Evolutionary conservation across 371 early-diverging fungal species (phyloP).

Genomic region (Apophysomyces sp.): DNA sequence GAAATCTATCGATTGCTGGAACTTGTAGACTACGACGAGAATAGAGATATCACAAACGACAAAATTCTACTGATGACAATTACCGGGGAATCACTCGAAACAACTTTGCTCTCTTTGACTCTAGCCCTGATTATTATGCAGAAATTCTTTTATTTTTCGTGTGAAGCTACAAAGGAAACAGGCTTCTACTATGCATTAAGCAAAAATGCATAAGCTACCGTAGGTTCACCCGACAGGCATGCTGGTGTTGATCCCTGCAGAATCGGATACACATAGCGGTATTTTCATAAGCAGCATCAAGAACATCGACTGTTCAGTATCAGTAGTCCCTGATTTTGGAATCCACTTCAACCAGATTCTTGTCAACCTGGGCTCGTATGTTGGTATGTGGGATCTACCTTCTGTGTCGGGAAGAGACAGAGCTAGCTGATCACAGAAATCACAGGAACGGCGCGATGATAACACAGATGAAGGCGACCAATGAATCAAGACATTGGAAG

Average conservation of each 20-base stretch:
- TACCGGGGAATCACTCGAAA: neutral
- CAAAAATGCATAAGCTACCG: neutral
- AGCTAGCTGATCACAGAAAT: no score
- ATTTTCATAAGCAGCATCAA: neutral
- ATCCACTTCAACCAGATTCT: neutral
- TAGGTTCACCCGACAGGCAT: neutral
- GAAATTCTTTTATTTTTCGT: neutral
- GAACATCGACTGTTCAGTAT: neutral
- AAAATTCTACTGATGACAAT: neutral
- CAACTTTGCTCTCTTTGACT: neutral
- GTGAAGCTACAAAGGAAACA: neutral
- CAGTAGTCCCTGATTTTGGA: slow-evolving; percentile 4
- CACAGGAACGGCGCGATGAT: no score
- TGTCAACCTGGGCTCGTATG: neutral
- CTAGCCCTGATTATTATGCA: neutral
- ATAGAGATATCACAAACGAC: neutral
- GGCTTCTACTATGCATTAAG: neutral
- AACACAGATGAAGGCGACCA: no score
- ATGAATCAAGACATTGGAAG: no score
- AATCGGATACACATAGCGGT: neutral
- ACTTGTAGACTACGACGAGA: neutral
- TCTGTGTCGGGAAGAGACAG: neutral
- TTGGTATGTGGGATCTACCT: neutral
- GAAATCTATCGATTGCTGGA: neutral
- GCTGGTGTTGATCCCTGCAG: neutral